Evolutionary conservation across 257 asterid species (phyloP).

Genomic region (Fraxinus excelsior): DNA sequence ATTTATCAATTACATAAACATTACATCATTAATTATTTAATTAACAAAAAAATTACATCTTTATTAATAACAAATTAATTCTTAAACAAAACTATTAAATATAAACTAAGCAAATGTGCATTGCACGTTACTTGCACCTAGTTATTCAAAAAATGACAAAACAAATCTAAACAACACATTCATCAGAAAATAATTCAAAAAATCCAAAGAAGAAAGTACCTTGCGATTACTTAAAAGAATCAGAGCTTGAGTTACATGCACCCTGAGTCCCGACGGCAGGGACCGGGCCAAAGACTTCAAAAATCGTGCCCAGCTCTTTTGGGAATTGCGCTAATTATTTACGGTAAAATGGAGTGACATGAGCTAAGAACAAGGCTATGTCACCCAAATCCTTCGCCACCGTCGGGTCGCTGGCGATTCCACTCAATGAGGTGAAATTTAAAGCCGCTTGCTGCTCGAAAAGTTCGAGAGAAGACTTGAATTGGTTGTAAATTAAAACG

Average conservation of each 20-base stretch:
- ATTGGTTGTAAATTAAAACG: constrained; percentile 59
- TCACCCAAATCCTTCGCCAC: constrained; percentile 79
- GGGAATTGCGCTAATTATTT: constrained; percentile 56
- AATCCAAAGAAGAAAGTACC: constrained; percentile 38
- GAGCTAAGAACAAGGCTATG: constrained; percentile 75
- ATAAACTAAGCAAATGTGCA: no score
- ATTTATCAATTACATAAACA: no score
- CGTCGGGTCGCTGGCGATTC: constrained; percentile 58
- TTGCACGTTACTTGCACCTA: no score
- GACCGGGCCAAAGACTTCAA: constrained; percentile 60
- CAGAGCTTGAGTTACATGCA: constrained; percentile 70
- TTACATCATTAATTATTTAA: no score
- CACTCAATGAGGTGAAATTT: constrained; percentile 74
- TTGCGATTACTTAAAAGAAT: constrained; percentile 69
- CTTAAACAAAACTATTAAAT: no score
- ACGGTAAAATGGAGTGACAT: constrained; percentile 71
- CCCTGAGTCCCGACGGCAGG: constrained; percentile 71
- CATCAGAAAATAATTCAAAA: constrained; percentile 2
- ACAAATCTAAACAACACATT: neutral
- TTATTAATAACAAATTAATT: no score
- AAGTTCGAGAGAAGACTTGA: constrained; percentile 76
- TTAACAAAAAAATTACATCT: no score
- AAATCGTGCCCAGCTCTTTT: constrained; percentile 56
- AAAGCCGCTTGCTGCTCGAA: constrained; percentile 80
- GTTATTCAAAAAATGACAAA: neutral